Evolutionary conservation across 495 filamentous ascomycete genomes (phyloP).

Genomic region (Neurospora sp.): DNA sequence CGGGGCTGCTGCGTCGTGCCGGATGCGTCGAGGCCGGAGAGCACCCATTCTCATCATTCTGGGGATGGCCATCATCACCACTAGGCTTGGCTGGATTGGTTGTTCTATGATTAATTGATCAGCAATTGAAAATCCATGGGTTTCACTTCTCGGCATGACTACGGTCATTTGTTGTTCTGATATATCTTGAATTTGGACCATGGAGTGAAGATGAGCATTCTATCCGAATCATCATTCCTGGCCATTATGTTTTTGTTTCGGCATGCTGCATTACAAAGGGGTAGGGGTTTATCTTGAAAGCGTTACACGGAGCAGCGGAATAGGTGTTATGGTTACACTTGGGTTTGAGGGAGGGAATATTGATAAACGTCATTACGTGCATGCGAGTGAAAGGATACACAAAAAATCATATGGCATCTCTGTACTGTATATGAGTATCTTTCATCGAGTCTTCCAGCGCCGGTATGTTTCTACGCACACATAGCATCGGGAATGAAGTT

Average conservation of each 20-base stretch:
- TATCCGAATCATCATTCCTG: not conserved
- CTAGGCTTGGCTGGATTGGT: not conserved
- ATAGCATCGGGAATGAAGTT: not conserved
- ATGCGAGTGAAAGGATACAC: not conserved
- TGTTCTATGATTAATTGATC: not conserved
- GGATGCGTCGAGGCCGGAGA: conserved; percentile 15
- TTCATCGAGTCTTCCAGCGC: not conserved
- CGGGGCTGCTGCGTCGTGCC: conserved; percentile 56
- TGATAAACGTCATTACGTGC: not conserved
- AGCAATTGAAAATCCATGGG: not conserved
- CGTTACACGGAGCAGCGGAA: not conserved
- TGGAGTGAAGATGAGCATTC: not conserved
- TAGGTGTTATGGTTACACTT: not conserved
- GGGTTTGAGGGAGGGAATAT: not conserved
- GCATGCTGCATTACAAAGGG: not conserved
- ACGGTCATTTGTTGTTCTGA: not conserved
- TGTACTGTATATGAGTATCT: not conserved
- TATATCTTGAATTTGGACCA: not conserved
- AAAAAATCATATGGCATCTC: not conserved
- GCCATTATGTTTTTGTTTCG: not conserved
- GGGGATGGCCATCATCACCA: conserved; percentile 7
- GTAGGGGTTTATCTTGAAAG: not conserved
- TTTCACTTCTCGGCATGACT: not conserved
- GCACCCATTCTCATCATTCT: conserved; percentile 9
- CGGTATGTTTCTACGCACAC: not conserved